Evolutionary conservation across 495 filamentous ascomycete species (phyloP), one percentile per base, ranked within the genome.

Genomic region (Xylaria grammica): DNA sequence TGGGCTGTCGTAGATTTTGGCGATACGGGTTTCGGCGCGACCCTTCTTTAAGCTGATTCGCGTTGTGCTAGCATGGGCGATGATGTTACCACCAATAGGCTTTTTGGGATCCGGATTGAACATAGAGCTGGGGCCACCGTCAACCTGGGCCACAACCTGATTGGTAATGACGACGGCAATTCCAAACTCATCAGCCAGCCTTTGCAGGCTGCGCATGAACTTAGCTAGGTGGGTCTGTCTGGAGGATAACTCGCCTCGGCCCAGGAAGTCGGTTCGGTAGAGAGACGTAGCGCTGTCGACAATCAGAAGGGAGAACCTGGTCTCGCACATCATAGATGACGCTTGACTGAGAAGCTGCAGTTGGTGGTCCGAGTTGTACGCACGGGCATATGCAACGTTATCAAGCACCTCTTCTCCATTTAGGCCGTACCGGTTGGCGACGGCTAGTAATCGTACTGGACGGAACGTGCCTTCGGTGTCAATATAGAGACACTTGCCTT

Each of bases 51-150:
- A 75, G 67, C 92, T 96, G 67, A 99, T 79, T 26, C 86, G 75
- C 10, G 95, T 99, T 7, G 95, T 99, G 68, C 91, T 95, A 40
- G 95, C 93, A 74, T 99, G 95, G 15, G 95, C 95, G 74, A 99
- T 97, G 73, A 99, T 98, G 75, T 99, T 97, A 66, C 95, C 95
- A 57, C 95, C 95, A 77, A 99, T 97, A 0, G 95, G 95, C 73
- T 99, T 99, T 85, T 99, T 99, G 6, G 95, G 95, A 72, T 99
- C 95, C 0, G 95, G 95, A 67, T 99, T 99, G 81, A 96, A 99
- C 95, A 99, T 99, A 29, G 95, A 85, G 66, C 88, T 92, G 13
- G 93, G 92, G 1, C 95, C 95, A 58, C 96, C 95, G 75, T 99
- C 95, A 11, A 99, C 95, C 75, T 99, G 95, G 32, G 95, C 94